Evolutionary conservation across 2,329 filamentous ascomycete species (phyloP).

Genomic region (Thelonectria blattea): DNA sequence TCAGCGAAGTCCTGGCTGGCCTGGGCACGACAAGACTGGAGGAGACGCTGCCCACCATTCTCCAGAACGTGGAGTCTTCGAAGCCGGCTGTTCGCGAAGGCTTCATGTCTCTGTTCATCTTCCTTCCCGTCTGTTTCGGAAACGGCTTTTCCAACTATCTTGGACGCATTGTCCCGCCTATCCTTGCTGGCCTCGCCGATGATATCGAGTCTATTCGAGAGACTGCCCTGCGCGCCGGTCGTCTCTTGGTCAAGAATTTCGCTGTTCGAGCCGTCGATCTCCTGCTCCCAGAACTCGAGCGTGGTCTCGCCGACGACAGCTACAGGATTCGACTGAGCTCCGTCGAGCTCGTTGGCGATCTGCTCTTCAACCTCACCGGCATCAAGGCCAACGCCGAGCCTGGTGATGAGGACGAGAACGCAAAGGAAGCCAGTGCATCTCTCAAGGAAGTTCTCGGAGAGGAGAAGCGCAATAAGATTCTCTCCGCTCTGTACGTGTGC

Average conservation of each 20-base stretch:
- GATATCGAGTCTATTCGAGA: constrained; percentile 96
- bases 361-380: constrained; percentile 96
- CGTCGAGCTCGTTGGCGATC: constrained; percentile 93
- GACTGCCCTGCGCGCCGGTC: constrained; percentile 91
- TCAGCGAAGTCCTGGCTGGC: constrained; percentile 94
- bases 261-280: constrained; percentile 93
- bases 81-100: constrained; percentile 93
- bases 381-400: constrained; percentile 80
- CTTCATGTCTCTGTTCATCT: constrained; percentile 99
- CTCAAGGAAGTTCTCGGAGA: constrained; percentile 92
- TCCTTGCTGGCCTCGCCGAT: constrained; percentile 91
- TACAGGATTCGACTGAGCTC: constrained; percentile 98
- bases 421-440: constrained; percentile 88
- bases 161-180: constrained; percentile 92
- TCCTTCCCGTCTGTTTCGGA: constrained; percentile 97
- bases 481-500: constrained; percentile 97
- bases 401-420: constrained; percentile 79
- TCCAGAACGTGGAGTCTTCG: constrained; percentile 92
- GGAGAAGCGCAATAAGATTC: constrained; percentile 94
- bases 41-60: constrained; percentile 92
- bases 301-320: constrained; percentile 95
- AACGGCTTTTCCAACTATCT: constrained; percentile 98
- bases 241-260: constrained; percentile 97
- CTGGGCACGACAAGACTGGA: constrained; percentile 91
- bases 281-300: constrained; percentile 90